A percentile compares a stretch with the other conserved stretches of the same genome.
phyloP scores from a whole-genome alignment of 2,329 filamentous ascomycete genomes.

The Fusarium graminum region DNA sequence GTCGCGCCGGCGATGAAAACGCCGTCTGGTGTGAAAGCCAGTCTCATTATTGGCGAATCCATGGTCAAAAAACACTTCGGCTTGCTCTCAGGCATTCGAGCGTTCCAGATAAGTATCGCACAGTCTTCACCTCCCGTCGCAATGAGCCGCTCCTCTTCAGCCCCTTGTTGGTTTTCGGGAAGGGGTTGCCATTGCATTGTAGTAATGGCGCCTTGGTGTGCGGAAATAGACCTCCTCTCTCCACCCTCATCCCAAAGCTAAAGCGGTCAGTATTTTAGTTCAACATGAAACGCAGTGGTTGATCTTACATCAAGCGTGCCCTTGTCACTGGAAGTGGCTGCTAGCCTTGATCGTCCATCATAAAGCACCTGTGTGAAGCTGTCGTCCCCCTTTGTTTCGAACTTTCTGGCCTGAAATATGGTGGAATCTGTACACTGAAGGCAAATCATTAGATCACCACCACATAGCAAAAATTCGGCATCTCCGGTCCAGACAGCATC shows the following conservation, averaged over 20 bases:
- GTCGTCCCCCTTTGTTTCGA: conserved; percentile 67
- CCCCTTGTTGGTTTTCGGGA: conserved; percentile 51
- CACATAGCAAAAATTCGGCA: conserved; percentile 69
- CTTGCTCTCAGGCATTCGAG: conserved; percentile 65
- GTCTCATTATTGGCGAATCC: conserved; percentile 67
- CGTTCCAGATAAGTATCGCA: conserved; percentile 73
- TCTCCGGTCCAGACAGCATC: conserved; percentile 73
- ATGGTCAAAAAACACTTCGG: conserved; percentile 72
- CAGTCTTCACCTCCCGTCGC: conserved; percentile 74
- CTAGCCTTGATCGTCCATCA: conserved; percentile 65
- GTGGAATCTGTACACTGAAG: conserved; percentile 62
- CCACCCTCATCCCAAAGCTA: conserved; percentile 69
- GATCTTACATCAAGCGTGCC: conserved; percentile 71
- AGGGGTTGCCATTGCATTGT: conserved; percentile 72
- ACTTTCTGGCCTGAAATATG: conserved; percentile 63
- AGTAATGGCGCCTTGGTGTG: conserved; percentile 70
- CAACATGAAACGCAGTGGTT: not conserved
- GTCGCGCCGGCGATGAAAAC: conserved; percentile 73
- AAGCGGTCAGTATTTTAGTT: conserved; percentile 33
- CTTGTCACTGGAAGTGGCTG: conserved; percentile 71
- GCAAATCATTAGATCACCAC: conserved; percentile 66
- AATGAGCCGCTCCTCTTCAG: conserved; percentile 67
- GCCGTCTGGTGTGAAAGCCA: conserved; percentile 74
- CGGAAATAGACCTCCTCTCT: conserved; percentile 67
- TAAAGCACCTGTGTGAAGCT: conserved; percentile 68